These are phyloP conservation scores for Calocybe gangraenosa DNA, from an alignment of 768 basidiomycete genomes.

Conservation along the genomic window DNA sequence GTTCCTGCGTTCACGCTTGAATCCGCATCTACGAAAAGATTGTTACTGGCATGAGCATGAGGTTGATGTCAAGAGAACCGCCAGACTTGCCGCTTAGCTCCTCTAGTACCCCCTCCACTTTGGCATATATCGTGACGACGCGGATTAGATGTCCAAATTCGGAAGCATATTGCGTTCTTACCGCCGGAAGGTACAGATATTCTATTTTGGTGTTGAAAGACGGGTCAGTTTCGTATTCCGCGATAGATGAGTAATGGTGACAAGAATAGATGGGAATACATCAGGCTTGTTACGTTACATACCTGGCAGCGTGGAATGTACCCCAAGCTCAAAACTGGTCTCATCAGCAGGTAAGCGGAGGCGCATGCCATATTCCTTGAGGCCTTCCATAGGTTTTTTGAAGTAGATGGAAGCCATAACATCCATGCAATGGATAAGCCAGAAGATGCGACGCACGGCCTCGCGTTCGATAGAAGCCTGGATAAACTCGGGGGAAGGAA, in stretches of 20 bases:
- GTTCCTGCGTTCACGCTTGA: conserved; percentile 28
- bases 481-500: conserved; percentile 56
- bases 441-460: conserved; percentile 77
- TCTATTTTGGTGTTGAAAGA: conserved; percentile 36
- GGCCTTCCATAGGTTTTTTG: conserved; percentile 37
- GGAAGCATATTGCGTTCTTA: conserved; percentile 57
- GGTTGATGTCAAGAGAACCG: conserved; percentile 10
- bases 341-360: conserved; percentile 79
- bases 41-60: not conserved
- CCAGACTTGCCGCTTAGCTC: conserved; percentile 40
- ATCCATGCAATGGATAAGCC: conserved; percentile 68
- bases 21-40: conserved; percentile 30
- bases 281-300: conserved; percentile 18
- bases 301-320: conserved; percentile 53
- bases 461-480: conserved; percentile 67
- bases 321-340: conserved; percentile 72
- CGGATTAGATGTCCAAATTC: conserved; percentile 78
- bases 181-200: conserved; percentile 62
- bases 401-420: conserved; percentile 41
- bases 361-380: conserved; percentile 41
- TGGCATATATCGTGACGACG: conserved; percentile 58
- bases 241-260: conserved; percentile 2
- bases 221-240: conserved; percentile 11
- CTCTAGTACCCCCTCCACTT: conserved; percentile 54
- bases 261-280: conserved; percentile 1